Evolutionary conservation across 176 grass and related monocot species (phyloP).

Genomic region (Hordeum marinum): DNA sequence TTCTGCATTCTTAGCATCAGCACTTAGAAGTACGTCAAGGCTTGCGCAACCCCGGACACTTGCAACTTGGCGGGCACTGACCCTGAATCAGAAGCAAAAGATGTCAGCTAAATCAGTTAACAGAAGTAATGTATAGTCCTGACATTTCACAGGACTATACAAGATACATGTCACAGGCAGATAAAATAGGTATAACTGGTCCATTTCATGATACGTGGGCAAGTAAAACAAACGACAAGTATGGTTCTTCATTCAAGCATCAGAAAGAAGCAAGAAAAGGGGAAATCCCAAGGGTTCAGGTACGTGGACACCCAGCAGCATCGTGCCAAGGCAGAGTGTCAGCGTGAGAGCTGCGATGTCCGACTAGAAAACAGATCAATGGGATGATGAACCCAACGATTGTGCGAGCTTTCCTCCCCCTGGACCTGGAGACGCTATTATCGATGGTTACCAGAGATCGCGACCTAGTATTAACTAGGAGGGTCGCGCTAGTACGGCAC

Average conservation of each 20-base stretch:
- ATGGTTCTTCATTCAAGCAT: background rate
- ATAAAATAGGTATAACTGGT: background rate
- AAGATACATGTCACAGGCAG: background rate
- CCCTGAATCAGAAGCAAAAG: conserved; percentile 30
- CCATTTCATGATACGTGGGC: background rate
- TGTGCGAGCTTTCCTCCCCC: background rate
- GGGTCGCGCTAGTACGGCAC: background rate
- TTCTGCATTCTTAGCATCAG: conserved; percentile 28
- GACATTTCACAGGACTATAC: too few species aligned
- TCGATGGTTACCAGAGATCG: background rate
- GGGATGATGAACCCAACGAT: background rate
- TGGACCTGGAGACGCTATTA: background rate
- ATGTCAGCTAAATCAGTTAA: background rate
- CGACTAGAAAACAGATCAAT: background rate
- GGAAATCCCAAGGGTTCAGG: background rate
- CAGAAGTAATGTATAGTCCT: background rate
- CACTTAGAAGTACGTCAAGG: conserved; percentile 16
- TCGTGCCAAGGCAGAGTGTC: background rate
- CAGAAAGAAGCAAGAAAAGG: background rate
- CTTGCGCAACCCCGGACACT: conserved; percentile 8
- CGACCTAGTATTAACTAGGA: background rate
- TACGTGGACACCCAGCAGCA: background rate
- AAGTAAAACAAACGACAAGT: background rate
- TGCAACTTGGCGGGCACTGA: conserved; percentile 3
- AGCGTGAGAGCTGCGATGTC: background rate